These are phyloP conservation scores for Alternaria longipes DNA, from an alignment of 2,329 filamentous ascomycete genomes.

Conservation along the genomic window DNA sequence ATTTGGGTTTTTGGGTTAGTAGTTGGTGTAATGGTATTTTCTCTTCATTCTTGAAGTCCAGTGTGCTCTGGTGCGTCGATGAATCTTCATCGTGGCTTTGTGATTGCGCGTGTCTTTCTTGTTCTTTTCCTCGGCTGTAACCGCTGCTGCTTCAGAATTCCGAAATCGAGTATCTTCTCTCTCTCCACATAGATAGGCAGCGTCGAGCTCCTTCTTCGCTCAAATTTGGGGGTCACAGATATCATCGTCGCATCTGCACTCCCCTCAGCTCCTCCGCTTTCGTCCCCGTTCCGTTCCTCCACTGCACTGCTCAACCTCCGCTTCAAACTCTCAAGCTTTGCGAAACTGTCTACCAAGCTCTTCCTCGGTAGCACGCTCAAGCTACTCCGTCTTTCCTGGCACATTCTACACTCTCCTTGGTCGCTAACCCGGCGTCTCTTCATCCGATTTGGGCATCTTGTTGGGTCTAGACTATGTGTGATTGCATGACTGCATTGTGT, in stretches of 20 bases:
- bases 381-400: conserved; percentile 23
- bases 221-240: neutral
- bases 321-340: neutral
- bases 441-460: conserved; percentile 39
- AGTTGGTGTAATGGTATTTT: conserved; percentile 3
- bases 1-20: neutral
- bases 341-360: neutral
- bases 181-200: neutral
- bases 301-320: neutral
- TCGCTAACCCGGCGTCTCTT: conserved; percentile 17
- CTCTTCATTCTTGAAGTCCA: neutral
- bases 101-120: neutral
- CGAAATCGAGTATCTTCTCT: neutral
- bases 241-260: neutral
- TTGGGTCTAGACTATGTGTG: conserved; percentile 27
- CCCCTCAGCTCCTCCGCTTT: neutral
- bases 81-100: neutral
- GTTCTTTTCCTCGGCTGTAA: neutral
- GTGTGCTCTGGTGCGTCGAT: neutral
- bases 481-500: conserved; percentile 34
- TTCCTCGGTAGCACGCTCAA: conserved; percentile 25
- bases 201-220: neutral
- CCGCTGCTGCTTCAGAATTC: neutral
- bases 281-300: neutral
- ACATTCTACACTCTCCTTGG: conserved; percentile 18